phyloP scores from a whole-genome alignment of 1,139 yeast species.

The Magnusiomyces paraingens region DNA sequence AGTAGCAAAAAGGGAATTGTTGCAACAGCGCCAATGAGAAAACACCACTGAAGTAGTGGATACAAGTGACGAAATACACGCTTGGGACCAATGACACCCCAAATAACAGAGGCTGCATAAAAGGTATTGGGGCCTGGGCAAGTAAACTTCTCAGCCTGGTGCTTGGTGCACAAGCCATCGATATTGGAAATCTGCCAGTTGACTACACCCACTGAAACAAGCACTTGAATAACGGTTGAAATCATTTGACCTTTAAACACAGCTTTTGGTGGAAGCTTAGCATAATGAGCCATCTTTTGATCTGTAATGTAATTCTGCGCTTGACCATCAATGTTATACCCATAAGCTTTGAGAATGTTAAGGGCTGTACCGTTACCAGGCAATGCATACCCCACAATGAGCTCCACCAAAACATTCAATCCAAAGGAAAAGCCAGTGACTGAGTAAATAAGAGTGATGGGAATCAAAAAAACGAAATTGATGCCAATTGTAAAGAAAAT shows the following conservation, averaged over 20 bases:
- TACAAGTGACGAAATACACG: conserved; percentile 43
- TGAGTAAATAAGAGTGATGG: conserved; percentile 43
- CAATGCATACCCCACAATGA: conserved; percentile 55
- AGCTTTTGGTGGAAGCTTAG: conserved; percentile 55
- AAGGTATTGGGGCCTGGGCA: conserved; percentile 34
- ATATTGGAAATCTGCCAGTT: conserved; percentile 47
- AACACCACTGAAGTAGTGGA: conserved; percentile 44
- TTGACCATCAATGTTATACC: conserved; percentile 54
- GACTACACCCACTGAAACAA: conserved; percentile 48
- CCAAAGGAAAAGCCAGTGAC: conserved; percentile 49
- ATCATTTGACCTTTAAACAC: conserved; percentile 53
- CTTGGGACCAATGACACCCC: conserved; percentile 60
- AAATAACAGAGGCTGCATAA: conserved; percentile 37
- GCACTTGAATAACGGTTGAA: conserved; percentile 32
- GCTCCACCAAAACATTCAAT: conserved; percentile 48
- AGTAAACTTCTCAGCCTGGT: conserved; percentile 33
- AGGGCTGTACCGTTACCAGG: conserved; percentile 59
- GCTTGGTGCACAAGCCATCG: conserved; percentile 41
- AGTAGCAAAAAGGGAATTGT: conserved; percentile 38
- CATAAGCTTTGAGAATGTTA: conserved; percentile 50
- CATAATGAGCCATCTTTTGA: conserved; percentile 56
- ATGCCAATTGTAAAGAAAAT: conserved; percentile 52
- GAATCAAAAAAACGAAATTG: conserved; percentile 47
- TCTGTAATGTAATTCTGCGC: conserved; percentile 52
- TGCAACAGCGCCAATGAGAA: conserved; percentile 46